phyloP scores from a whole-genome alignment of 164 flowering plant species.

The Macadamia integrifolia region DNA sequence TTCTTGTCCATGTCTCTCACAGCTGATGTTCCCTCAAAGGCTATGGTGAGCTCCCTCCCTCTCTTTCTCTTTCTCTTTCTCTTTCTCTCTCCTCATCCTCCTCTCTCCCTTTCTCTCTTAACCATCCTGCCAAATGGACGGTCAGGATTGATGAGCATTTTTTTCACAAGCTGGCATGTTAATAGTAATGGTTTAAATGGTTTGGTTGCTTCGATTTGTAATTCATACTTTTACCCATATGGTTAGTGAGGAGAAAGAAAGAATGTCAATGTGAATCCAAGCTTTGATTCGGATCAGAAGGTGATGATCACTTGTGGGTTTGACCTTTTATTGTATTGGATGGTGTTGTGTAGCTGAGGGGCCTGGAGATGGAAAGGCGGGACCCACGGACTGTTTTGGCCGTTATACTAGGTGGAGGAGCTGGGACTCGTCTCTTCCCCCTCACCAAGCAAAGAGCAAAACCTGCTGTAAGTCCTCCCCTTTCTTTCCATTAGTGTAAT shows the following conservation, averaged over 20 bases:
- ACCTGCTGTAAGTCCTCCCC: constrained; percentile 60
- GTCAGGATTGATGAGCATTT: background rate
- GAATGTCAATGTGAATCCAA: too few relatives aligned
- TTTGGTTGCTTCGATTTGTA: too few relatives aligned
- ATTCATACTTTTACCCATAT: too few relatives aligned
- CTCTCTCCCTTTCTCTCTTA: background rate
- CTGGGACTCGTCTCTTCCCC: constrained; percentile 95
- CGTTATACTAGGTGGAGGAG: constrained; percentile 89
- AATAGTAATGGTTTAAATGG: too few relatives aligned
- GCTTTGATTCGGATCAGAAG: too few relatives aligned
- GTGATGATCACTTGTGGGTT: too few relatives aligned
- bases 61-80: background rate
- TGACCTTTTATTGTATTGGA: too few relatives aligned
- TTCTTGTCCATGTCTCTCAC: constrained; percentile 47
- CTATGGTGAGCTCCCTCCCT: constrained; percentile 41
- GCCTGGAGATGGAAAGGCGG: constrained; percentile 50
- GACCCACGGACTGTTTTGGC: constrained; percentile 74
- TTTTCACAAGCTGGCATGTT: too few relatives aligned
- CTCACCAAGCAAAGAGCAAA: constrained; percentile 90
- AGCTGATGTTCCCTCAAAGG: constrained; percentile 32
- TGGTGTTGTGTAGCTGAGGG: constrained; percentile 40
- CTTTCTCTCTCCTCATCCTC: background rate
- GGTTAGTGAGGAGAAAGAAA: too few relatives aligned
- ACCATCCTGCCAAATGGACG: background rate
- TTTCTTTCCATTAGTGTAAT: background rate